phyloP scores from a whole-genome alignment of 495 filamentous ascomycete genomes.

The Aspergillus nanangensis region DNA sequence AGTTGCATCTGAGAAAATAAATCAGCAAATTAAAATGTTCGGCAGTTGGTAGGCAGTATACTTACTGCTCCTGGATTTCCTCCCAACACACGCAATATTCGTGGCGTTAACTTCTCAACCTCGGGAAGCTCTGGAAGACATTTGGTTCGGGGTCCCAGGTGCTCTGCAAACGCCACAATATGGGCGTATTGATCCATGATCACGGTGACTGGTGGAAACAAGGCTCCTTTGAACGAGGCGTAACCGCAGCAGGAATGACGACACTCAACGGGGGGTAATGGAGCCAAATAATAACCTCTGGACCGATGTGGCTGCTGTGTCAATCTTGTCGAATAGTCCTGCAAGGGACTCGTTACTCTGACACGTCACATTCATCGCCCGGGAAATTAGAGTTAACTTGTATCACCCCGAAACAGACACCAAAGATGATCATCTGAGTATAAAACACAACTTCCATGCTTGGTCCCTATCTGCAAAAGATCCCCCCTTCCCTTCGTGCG shows the following conservation, averaged over 20 bases:
- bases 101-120: constrained; percentile 34
- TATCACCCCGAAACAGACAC: no score
- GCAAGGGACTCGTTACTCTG: no score
- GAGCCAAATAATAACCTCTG: no score
- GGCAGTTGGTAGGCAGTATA: not conserved
- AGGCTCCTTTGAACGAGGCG: not conserved
- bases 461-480: no score
- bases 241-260: not conserved
- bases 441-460: no score
- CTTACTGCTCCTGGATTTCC: constrained; percentile 58
- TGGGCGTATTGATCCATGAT: not conserved
- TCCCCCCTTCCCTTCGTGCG: no score
- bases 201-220: not conserved
- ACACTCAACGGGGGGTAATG: no score
- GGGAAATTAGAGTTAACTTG: no score
- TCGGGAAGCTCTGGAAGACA: constrained; percentile 28
- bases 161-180: not conserved
- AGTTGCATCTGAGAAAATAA: constrained; percentile 27
- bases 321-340: no score
- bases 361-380: no score
- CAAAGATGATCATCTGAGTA: no score
- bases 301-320: no score
- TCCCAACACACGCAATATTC: constrained; percentile 49
- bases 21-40: not conserved
- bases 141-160: not conserved